Evolutionary conservation across 2,329 filamentous ascomycete genomes (phyloP).

Genomic region (Fusarium nygamai): DNA sequence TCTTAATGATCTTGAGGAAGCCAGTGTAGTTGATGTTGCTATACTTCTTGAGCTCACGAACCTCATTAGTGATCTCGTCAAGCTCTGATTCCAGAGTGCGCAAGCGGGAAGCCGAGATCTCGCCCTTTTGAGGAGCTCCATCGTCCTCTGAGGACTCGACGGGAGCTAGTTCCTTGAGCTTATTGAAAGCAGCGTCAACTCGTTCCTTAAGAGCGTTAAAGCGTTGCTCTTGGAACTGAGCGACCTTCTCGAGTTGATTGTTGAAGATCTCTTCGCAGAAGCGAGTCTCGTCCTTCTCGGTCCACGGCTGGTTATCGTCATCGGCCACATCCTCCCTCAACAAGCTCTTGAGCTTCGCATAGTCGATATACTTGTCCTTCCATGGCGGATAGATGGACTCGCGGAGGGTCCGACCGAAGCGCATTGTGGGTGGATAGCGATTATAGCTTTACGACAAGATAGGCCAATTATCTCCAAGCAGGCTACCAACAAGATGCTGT

Average conservation of each 20-base stretch:
- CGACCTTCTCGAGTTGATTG: constrained; percentile 93
- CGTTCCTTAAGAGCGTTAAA: constrained; percentile 67
- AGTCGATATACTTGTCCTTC: constrained; percentile 96
- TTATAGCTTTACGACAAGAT: neutral
- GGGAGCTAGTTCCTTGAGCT: constrained; percentile 81
- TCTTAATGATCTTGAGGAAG: constrained; percentile 98
- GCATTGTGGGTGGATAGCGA: constrained; percentile 66
- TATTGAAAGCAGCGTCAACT: constrained; percentile 68
- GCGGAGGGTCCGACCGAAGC: constrained; percentile 90
- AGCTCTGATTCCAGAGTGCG: constrained; percentile 81
- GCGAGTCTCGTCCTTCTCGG: constrained; percentile 89
- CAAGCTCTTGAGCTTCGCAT: constrained; percentile 89
- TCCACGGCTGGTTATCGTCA: constrained; percentile 76
- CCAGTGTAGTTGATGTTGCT: constrained; percentile 97
- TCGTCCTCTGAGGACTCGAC: constrained; percentile 57
- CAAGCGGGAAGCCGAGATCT: constrained; percentile 63
- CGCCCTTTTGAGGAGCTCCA: constrained; percentile 57
- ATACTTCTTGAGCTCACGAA: constrained; percentile 94
- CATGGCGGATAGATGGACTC: constrained; percentile 85
- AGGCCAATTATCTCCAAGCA: constrained; percentile 13
- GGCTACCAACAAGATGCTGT: neutral
- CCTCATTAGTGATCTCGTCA: constrained; percentile 87
- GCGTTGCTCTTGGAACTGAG: constrained; percentile 85
- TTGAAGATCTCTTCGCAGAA: constrained; percentile 98
- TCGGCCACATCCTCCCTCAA: constrained; percentile 79